phyloP scores from a whole-genome alignment of 169 alveolate genomes.

The Plasmodium cynomolgi region DNA sequence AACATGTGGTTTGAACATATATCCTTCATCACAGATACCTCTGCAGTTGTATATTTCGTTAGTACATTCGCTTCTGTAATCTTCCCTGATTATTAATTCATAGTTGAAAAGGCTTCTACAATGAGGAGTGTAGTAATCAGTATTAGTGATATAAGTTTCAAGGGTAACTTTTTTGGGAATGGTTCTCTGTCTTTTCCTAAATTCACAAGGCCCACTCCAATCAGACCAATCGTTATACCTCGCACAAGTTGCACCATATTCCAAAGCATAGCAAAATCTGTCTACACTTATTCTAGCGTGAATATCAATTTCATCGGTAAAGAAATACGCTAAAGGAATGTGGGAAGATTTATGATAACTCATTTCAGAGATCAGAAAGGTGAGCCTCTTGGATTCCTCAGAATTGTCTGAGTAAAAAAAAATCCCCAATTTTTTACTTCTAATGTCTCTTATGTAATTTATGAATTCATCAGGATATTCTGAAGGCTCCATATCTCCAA shows the following conservation, averaged over 20 bases:
- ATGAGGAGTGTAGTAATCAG: not conserved
- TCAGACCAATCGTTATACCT: conserved; percentile 66
- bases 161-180: conserved; percentile 29
- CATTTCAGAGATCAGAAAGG: conserved; percentile 14
- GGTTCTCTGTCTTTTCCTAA: conserved; percentile 36
- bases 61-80: conserved; percentile 11
- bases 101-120: conserved; percentile 45
- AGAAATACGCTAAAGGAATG: conserved; percentile 26
- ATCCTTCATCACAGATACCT: conserved; percentile 55
- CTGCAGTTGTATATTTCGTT: conserved; percentile 36
- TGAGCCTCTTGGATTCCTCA: not conserved
- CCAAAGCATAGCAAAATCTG: conserved; percentile 47
- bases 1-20: conserved; percentile 27
- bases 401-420: conserved; percentile 12
- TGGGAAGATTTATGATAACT: not conserved
- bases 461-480: conserved; percentile 29
- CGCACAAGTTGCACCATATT: conserved; percentile 33
- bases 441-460: conserved; percentile 47
- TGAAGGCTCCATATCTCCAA: not conserved
- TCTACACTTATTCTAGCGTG: not conserved
- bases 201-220: conserved; percentile 70
- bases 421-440: conserved; percentile 30
- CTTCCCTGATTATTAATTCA: conserved; percentile 16
- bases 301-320: not conserved
- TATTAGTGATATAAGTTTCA: not conserved